Evolutionary conservation across 768 basidiomycete species (phyloP).

Genomic region (Hericium erinaceus): DNA sequence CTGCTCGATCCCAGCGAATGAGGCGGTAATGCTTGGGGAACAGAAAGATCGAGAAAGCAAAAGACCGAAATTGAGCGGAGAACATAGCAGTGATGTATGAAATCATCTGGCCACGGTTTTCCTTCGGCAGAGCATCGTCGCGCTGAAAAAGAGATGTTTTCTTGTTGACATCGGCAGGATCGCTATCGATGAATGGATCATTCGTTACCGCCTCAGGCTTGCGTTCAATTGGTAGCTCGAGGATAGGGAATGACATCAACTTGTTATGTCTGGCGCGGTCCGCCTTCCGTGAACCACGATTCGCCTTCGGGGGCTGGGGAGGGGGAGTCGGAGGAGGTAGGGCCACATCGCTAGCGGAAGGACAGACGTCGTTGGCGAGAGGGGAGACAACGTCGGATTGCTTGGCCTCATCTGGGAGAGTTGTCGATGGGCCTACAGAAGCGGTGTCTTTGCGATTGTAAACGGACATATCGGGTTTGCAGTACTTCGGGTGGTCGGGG

Average conservation of each 20-base stretch:
- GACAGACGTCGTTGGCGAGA: no score
- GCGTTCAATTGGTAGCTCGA: background rate
- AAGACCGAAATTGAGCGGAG: background rate
- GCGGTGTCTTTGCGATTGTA: background rate
- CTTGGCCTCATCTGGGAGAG: no score
- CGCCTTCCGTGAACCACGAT: no score
- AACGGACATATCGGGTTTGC: background rate
- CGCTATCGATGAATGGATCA: background rate
- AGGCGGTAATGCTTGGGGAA: background rate
- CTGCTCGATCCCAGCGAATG: background rate
- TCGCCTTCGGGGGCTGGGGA: background rate
- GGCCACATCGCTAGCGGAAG: no score
- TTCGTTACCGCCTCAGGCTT: background rate
- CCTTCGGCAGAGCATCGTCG: background rate
- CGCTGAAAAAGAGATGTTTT: background rate
- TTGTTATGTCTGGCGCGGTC: background rate
- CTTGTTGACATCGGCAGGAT: background rate
- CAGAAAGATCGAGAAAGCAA: background rate
- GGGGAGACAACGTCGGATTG: no score
- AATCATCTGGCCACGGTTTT: background rate
- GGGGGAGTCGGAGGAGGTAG: background rate
- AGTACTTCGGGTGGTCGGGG: background rate
- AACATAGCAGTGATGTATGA: background rate
- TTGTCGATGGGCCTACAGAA: no score
- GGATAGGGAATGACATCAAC: background rate